Base-by-base conservation (phyloP, 2,329 filamentous ascomycete species). In the Arthrobotrys conoides region DNA sequence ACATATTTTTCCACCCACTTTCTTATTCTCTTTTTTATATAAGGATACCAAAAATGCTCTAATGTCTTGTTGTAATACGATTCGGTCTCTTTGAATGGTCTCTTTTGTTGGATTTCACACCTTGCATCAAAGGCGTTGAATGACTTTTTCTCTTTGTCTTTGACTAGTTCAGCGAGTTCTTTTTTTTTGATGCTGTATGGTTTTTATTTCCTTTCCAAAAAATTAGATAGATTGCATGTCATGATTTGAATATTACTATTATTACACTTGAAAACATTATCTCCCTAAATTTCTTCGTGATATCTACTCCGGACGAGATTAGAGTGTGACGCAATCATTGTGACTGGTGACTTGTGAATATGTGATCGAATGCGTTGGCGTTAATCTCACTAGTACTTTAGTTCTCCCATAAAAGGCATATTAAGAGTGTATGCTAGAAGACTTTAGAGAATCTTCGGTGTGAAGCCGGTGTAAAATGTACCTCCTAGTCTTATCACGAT, bases 181-280 rank as follows among this genome's bases (percentile, higher is more conserved):
- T 38, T 27, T 44, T 5, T 24, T 44, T 41, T 44, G 3, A 22
- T 72, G 27, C 41, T 63, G 27, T 70, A n/a, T n/a, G n/a, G n/a
- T 51, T 71, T 61, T 38, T 49, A 9, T 41, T 41, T 41, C 14
- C 38, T 48, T 65, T 48, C 69, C 59, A 77, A 75, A 75, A 80
- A 80, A 80, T 80, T 70, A 80, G 65, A 67, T 81, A 80, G 79
- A 80, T 80, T 80, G 78, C 69, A 27, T 80, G 78, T 63, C 16
- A 44, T 70, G 36, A 64, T 33, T 18, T 9, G 10, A 53, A 53
- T 53, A 27, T 59, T 9, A 59, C 6, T 38, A 46, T 46, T 64
- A 41, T 41, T 41, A 41, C 38, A 16, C 38, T 16, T 41, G 36
- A 38, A 38, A 41, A 14, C 16, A n/a, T n/a, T 12, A 24, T 51